Evolutionary conservation across 768 basidiomycete genomes (phyloP).

Genomic region (Kwoniella sp.): DNA sequence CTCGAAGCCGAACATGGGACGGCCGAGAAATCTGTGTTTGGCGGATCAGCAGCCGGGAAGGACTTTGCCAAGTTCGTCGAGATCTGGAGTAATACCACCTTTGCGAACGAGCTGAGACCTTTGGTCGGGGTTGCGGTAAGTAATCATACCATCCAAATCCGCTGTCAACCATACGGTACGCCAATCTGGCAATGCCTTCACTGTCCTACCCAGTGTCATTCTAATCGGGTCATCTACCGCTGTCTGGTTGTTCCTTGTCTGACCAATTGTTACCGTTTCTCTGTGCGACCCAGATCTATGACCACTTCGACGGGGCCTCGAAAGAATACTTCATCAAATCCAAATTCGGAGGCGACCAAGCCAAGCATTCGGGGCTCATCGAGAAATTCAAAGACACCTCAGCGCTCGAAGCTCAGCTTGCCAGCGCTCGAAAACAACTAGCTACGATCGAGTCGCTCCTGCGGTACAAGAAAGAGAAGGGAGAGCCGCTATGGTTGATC

Average conservation of each 20-base stretch:
- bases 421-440: constrained; percentile 5
- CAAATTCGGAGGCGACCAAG: constrained; percentile 12
- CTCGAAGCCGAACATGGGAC: constrained; percentile 26
- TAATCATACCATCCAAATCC: neutral
- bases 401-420: constrained; percentile 9
- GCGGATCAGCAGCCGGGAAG: constrained; percentile 23
- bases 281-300: neutral
- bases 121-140: constrained; percentile 17
- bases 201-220: too few relatives aligned
- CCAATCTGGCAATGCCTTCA: too few relatives aligned
- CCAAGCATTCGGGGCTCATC: neutral
- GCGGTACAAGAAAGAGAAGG: constrained; percentile 11
- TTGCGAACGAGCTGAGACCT: constrained; percentile 26
- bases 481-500: constrained; percentile 10
- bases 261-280: too few relatives aligned
- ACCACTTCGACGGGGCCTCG: constrained; percentile 11
- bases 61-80: constrained; percentile 31
- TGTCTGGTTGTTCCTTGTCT: too few relatives aligned
- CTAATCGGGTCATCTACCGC: too few relatives aligned
- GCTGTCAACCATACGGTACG: too few relatives aligned
- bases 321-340: constrained; percentile 20
- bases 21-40: constrained; percentile 24
- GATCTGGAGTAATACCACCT: constrained; percentile 22
- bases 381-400: constrained; percentile 5
- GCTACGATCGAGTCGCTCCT: constrained; percentile 13